Conservation (phyloP, 2,329 filamentous ascomycete genomes). For the Phyllosticta ampelicida region DNA sequence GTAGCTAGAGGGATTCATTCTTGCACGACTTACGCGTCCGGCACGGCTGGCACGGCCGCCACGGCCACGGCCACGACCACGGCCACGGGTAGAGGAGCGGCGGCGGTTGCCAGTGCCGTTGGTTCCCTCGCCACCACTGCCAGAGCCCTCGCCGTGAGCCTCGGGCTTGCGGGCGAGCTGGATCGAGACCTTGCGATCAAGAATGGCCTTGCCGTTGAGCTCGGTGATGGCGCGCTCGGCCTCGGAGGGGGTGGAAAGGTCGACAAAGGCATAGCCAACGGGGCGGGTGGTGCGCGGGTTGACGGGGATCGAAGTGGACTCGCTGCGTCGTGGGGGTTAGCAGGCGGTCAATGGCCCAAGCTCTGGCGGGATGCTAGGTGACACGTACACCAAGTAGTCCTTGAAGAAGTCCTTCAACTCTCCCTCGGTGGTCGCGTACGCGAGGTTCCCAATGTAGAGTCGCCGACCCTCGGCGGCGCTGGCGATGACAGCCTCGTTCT, state of each 20-base stretch:
- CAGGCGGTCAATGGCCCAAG: not conserved
- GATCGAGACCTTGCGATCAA: conserved; percentile 97
- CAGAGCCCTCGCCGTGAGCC: conserved; percentile 60
- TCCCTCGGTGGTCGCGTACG: conserved; percentile 99
- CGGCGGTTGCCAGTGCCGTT: conserved; percentile 46
- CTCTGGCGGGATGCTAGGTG: conserved; percentile 4
- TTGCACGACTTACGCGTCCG: conserved; percentile 54
- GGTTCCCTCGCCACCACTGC: conserved; percentile 62
- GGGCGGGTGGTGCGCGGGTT: conserved; percentile 98
- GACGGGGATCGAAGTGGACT: conserved; percentile 98
- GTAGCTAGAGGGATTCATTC: not conserved
- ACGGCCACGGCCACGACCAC: conserved; percentile 49
- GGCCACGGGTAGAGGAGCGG: conserved; percentile 45
- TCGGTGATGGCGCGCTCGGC: conserved; percentile 91
- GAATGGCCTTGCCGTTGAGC: conserved; percentile 93
- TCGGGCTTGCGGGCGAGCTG: conserved; percentile 98
- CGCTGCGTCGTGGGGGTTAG: conserved; percentile 45
- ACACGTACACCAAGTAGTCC: conserved; percentile 93
- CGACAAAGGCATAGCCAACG: conserved; percentile 97
- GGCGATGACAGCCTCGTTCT: conserved; percentile 86
- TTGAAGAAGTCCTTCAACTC: conserved; percentile 99
- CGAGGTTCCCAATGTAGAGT: conserved; percentile 99
- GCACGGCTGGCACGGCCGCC: conserved; percentile 51
- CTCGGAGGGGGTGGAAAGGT: conserved; percentile 87
- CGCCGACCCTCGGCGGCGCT: conserved; percentile 98